Evolutionary conservation across 2,329 filamentous ascomycete species (phyloP).

Genomic region (Ophiostoma perfectum): DNA sequence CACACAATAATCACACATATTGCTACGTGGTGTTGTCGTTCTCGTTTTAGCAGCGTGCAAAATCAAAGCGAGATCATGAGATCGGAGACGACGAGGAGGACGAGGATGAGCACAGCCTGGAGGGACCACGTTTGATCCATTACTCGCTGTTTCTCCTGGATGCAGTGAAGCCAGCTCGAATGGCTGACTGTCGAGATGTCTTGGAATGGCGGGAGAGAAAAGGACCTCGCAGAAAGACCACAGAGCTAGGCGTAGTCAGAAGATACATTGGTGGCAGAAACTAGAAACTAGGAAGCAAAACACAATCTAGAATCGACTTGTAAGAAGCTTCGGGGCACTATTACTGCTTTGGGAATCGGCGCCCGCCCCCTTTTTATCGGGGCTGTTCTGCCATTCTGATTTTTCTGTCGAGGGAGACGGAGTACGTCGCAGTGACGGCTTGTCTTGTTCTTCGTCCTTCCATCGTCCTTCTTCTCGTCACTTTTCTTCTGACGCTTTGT

Average conservation of each 20-base stretch:
- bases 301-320: background rate
- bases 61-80: background rate
- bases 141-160: no score
- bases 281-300: background rate
- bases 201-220: no score
- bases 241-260: no score
- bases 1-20: background rate
- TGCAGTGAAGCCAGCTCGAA: no score
- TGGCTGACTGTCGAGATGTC: no score
- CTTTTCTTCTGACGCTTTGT: no score
- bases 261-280: background rate
- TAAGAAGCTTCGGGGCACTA: constrained; percentile 9
- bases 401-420: background rate
- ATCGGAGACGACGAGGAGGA: background rate
- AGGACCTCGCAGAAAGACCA: no score
- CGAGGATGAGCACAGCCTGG: background rate
- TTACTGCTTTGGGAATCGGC: constrained; percentile 10
- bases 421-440: background rate
- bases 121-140: background rate
- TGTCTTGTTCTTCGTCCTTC: background rate
- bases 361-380: constrained; percentile 9
- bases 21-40: background rate
- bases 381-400: background rate
- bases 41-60: background rate
- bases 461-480: background rate